Conservation (phyloP, 78 protist genomes). For the Dictyostelium firmibasis region DNA sequence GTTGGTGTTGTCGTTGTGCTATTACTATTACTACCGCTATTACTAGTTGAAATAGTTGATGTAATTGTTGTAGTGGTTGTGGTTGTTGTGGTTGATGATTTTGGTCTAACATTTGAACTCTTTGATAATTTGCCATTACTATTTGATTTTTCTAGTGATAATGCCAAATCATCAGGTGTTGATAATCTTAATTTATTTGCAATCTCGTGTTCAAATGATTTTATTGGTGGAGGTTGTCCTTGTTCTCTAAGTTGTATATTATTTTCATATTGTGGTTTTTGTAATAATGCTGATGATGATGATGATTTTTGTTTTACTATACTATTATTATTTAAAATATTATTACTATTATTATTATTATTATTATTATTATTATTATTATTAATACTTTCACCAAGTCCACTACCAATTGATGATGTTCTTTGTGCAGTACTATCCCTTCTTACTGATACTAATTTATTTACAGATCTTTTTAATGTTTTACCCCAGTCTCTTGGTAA, state of each 20-base stretch:
- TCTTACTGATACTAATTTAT: slow-evolving; percentile 35
- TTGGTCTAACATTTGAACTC: neutral
- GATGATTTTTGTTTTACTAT: neutral
- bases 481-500: slow-evolving; percentile 39
- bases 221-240: slow-evolving; percentile 11
- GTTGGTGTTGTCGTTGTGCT: neutral
- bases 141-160: neutral
- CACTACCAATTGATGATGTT: neutral
- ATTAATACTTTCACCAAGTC: neutral
- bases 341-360: neutral
- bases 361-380: no score
- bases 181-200: slow-evolving; percentile 20
- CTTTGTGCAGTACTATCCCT: slow-evolving; percentile 62
- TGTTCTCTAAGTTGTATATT: neutral
- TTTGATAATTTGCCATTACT: neutral
- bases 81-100: neutral
- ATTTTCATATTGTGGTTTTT: neutral
- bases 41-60: neutral
- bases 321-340: neutral
- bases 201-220: neutral
- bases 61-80: neutral
- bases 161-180: slow-evolving; percentile 15
- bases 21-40: neutral
- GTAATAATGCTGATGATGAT: neutral
- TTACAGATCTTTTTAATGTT: slow-evolving; percentile 61